Evolutionary conservation across 2,329 filamentous ascomycete species (phyloP), one percentile per base, ranked within the genome.

Genomic region (Fusarium sp.): DNA sequence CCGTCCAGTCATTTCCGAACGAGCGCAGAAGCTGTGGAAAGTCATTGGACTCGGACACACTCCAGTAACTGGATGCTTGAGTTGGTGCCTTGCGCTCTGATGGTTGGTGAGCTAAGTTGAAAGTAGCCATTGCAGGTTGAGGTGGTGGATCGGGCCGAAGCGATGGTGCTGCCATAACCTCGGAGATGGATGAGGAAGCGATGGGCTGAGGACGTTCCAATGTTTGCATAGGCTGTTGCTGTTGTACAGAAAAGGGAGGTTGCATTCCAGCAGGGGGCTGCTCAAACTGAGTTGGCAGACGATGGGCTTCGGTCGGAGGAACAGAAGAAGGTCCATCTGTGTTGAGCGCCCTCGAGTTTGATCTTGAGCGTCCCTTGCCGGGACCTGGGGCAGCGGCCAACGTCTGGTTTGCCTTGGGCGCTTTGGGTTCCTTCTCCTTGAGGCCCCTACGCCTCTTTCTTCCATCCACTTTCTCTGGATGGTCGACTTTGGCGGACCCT

Each of bases 41-140:
- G 74, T 94, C 92, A 46, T 86, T 91, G 56, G 91, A 86, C 80
- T 96, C 93, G 2, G 91, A 91, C 22, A 95, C 92, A 73, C 92
- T 95, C 93, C 93, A 96, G 78, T 96, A 96, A 78, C 92, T 95
- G 2, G 91, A 94, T 15, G 91, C 88, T 69, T 90, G 89, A 57
- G 81, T 81, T 22, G 84, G 83, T 11, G 80, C 78, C 61, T 86
- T 87, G 43, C 86, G 85, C 70, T 89, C 86, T 36, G 62, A 47
- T 39, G 80, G 80, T 15, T 78, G 73, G 62, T 83, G 82, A 4
- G 79, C 73, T 49, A 87, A 75, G 62, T 88, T 87, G 69, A 88
- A 85, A 26, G 84, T 85, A 13, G 84, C 74, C 60, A 85, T 80
- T 3, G 83, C 77, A 4, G 85, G 81, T 51, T 84, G 81, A 17